Conservation (phyloP, 306 rosid genomes). For the cucumber (Cucumis sativus) region DNA sequence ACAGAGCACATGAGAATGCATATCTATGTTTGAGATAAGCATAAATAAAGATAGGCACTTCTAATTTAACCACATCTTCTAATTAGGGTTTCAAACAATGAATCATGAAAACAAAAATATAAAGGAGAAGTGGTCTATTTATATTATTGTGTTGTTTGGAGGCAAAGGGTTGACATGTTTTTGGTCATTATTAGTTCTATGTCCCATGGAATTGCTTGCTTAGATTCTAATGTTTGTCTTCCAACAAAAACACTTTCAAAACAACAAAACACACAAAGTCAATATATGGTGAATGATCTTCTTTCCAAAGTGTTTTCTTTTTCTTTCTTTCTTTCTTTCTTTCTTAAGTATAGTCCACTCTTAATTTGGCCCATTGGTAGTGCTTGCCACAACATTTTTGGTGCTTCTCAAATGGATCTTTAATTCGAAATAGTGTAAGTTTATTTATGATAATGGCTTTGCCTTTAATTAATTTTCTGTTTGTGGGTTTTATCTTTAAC, state of each 20-base stretch:
- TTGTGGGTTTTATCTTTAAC: no score
- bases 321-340: no score
- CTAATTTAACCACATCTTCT: not conserved
- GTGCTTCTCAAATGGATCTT: not conserved
- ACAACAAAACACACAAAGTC: not conserved
- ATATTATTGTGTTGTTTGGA: not conserved
- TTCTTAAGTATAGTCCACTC: not conserved
- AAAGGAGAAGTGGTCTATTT: not conserved
- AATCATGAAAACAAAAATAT: not conserved
- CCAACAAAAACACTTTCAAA: not conserved
- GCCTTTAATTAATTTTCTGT: not conserved
- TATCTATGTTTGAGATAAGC: not conserved
- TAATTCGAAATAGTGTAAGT: not conserved
- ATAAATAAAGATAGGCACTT: not conserved
- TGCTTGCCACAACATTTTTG: not conserved
- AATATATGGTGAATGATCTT: not conserved
- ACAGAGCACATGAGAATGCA: not conserved
- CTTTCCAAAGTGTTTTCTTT: not conserved
- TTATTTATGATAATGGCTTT: no score
- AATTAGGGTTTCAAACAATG: not conserved
- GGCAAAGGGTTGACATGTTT: not conserved
- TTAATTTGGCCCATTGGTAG: not conserved
- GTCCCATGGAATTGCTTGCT: not conserved
- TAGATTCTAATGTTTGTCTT: slow-evolving; percentile 1
- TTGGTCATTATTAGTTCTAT: not conserved